These are phyloP conservation scores for Fusarium miscanthi DNA, from an alignment of 2,329 filamentous ascomycete genomes.

Conservation along the genomic window DNA sequence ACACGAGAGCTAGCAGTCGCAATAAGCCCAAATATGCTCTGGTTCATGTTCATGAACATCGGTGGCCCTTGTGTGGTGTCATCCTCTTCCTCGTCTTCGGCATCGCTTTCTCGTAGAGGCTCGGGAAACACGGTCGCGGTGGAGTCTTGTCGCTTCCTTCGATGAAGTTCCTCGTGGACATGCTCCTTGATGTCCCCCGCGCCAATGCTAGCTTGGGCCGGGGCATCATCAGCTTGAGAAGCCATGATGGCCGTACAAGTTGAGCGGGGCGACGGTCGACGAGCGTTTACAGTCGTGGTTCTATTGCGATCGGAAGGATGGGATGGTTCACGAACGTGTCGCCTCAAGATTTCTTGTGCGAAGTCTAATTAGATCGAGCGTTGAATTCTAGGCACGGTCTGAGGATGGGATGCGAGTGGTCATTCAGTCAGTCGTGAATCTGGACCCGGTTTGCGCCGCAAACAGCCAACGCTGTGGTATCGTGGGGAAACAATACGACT, in stretches of 20 bases:
- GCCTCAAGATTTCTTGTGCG: background rate
- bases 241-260: conserved; percentile 33
- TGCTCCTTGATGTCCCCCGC: conserved; percentile 54
- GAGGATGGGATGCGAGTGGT: conserved; percentile 7
- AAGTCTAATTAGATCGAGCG: background rate
- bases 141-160: conserved; percentile 55
- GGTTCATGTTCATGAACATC: conserved; percentile 82
- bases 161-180: conserved; percentile 58
- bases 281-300: background rate
- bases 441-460: conserved; percentile 39
- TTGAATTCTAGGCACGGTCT: background rate
- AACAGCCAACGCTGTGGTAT: conserved; percentile 25
- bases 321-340: background rate
- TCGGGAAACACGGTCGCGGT: conserved; percentile 60
- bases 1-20: conserved; percentile 85
- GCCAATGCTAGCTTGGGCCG: conserved; percentile 38
- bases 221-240: conserved; percentile 32
- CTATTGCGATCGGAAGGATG: background rate
- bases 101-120: conserved; percentile 62
- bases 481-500: conserved; percentile 25
- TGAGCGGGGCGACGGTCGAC: conserved; percentile 20
- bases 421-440: conserved; percentile 25
- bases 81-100: conserved; percentile 62
- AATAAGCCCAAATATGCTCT: conserved; percentile 93
- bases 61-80: conserved; percentile 57